phyloP scores from a whole-genome alignment of 2,329 filamentous ascomycete species.

The Rhynchosporium graminicola region DNA sequence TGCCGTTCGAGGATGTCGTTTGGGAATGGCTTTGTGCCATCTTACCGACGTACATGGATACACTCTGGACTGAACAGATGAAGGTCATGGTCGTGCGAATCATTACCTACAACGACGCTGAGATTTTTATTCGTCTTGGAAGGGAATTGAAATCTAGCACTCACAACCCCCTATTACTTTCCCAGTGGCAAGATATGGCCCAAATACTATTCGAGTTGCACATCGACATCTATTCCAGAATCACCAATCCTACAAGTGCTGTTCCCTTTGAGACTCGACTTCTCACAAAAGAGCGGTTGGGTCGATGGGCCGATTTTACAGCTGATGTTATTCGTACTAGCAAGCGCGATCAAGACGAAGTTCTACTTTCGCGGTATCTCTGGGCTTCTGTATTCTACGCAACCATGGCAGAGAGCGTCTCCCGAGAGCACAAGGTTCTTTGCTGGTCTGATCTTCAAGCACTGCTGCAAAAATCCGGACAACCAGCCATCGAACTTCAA shows the following conservation, averaged over 20 bases:
- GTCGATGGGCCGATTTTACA: conserved; percentile 60
- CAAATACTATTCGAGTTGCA: conserved; percentile 67
- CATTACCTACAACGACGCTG: conserved; percentile 49
- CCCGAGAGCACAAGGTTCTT: conserved; percentile 59
- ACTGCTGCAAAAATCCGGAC: conserved; percentile 50
- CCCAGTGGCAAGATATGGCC: conserved; percentile 51
- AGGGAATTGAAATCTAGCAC: conserved; percentile 44
- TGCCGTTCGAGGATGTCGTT: conserved; percentile 57
- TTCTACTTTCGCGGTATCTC: conserved; percentile 59
- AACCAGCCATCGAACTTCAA: conserved; percentile 61
- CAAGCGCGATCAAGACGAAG: conserved; percentile 34
- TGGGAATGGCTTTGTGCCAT: conserved; percentile 59
- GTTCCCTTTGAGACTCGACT: conserved; percentile 52
- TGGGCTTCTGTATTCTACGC: conserved; percentile 67
- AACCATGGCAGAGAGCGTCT: conserved; percentile 55
- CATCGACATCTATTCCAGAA: conserved; percentile 64
- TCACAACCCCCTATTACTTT: conserved; percentile 37
- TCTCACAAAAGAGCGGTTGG: conserved; percentile 58
- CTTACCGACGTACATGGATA: conserved; percentile 52
- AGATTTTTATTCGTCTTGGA: conserved; percentile 50
- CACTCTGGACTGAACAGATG: conserved; percentile 59
- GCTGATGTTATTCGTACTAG: conserved; percentile 49
- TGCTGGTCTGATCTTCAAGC: conserved; percentile 64
- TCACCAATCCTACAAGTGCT: conserved; percentile 60
- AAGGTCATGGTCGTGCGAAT: conserved; percentile 60